phyloP scores from a whole-genome alignment of 441 rosid genomes.

The Codiaeum variegatum region DNA sequence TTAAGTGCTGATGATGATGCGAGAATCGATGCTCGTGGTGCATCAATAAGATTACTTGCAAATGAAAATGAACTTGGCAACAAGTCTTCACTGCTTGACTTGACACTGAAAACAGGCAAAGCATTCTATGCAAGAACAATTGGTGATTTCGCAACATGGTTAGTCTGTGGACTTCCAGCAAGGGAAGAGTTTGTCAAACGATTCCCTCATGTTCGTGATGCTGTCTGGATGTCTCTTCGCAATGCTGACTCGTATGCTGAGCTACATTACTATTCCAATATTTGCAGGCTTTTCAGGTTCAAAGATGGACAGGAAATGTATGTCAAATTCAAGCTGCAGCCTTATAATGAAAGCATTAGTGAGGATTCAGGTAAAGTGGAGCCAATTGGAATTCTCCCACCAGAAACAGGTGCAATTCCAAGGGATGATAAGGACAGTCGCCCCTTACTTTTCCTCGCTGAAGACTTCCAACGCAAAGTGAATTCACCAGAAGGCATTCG shows the following conservation, averaged over 20 bases:
- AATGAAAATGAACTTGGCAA: constrained; percentile 23
- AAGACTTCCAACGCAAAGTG: constrained; percentile 54
- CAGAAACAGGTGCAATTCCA: constrained; percentile 80
- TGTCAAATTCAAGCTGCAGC: constrained; percentile 59
- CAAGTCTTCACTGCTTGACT: constrained; percentile 44
- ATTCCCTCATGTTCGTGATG: constrained; percentile 60
- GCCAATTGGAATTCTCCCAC: constrained; percentile 62
- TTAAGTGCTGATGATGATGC: constrained; percentile 74
- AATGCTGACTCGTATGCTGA: constrained; percentile 44
- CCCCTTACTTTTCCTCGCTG: constrained; percentile 60
- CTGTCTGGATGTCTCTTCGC: constrained; percentile 70
- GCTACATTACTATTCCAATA: constrained; percentile 62
- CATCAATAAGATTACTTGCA: constrained; percentile 50
- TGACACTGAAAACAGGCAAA: constrained; percentile 66
- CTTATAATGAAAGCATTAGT: constrained; percentile 34
- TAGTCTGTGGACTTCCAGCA: constrained; percentile 65
- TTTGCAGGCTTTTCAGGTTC: constrained; percentile 56
- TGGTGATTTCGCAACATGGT: constrained; percentile 67
- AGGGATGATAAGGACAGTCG: constrained; percentile 52
- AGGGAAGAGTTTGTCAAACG: constrained; percentile 58
- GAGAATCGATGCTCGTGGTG: constrained; percentile 65
- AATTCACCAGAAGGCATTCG: constrained; percentile 41
- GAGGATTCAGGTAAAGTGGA: constrained; percentile 66
- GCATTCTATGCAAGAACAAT: constrained; percentile 69
- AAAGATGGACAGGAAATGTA: constrained; percentile 56